phyloP scores from a whole-genome alignment of 148 eudicot genomes.

The Rhododendron henanense region DNA sequence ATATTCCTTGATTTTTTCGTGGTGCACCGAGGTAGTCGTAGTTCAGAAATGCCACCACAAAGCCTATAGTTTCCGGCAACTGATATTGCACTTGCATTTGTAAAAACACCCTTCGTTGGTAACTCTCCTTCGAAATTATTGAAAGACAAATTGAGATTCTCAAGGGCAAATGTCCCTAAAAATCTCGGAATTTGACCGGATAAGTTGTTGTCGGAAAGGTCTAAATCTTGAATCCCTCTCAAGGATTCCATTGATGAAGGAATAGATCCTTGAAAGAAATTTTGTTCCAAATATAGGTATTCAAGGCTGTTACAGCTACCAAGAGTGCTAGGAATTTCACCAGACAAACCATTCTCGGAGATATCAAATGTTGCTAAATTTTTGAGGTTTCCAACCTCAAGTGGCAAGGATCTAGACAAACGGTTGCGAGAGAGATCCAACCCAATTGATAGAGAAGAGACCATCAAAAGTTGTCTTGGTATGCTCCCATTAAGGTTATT shows the following conservation, averaged over 20 bases:
- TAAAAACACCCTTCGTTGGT: no score
- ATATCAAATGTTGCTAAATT: not conserved
- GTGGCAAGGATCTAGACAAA: not conserved
- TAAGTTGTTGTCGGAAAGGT: constrained; percentile 19
- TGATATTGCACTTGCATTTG: not conserved
- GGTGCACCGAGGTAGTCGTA: constrained; percentile 1
- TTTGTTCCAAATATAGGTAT: not conserved
- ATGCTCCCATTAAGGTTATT: constrained; percentile 13
- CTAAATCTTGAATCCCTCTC: not conserved
- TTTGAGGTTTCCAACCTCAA: not conserved
- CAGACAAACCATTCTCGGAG: not conserved
- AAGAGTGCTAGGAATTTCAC: constrained; percentile 3
- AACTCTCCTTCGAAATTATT: no score
- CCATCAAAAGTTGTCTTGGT: not conserved
- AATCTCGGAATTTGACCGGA: not conserved
- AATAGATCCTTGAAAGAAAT: constrained; percentile 6
- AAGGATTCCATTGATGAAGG: not conserved
- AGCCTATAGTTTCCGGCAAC: constrained; percentile 9
- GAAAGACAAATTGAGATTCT: no score
- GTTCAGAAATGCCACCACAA: constrained; percentile 13
- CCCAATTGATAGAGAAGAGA: not conserved
- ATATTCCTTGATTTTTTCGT: not conserved
- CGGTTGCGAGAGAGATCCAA: not conserved
- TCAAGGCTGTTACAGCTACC: constrained; percentile 4
- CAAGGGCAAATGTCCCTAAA: not conserved